Percentiles rank a stretch among this genome's conserved stretches.
Evolutionary conservation across 1,139 yeast species (phyloP).

Genomic region (Torulaspora pretoriensis): DNA sequence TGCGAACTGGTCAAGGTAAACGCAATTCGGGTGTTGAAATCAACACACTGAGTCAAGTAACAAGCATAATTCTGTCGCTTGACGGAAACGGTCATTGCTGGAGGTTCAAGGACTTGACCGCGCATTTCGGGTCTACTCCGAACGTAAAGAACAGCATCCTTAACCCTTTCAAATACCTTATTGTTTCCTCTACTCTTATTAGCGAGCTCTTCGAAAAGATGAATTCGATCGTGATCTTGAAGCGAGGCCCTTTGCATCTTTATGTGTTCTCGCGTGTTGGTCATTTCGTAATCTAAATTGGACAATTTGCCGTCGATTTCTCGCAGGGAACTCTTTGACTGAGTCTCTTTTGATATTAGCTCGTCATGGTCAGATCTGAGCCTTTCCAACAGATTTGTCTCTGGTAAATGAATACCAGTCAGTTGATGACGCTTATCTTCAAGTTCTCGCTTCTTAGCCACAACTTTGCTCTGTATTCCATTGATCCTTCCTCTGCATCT

Average conservation of each 20-base stretch:
- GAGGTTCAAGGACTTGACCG: slow-evolving; percentile 62
- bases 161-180: slow-evolving; percentile 32
- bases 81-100: slow-evolving; percentile 62
- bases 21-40: slow-evolving; percentile 52
- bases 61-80: slow-evolving; percentile 48
- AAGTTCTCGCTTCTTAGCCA: slow-evolving; percentile 28
- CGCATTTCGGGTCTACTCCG: slow-evolving; percentile 39
- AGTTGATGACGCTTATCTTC: slow-evolving; percentile 25
- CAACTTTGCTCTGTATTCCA: slow-evolving; percentile 26
- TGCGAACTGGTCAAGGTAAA: slow-evolving; percentile 45
- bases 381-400: slow-evolving; percentile 22
- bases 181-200: neutral
- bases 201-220: slow-evolving; percentile 39
- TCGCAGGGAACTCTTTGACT: slow-evolving; percentile 10
- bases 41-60: slow-evolving; percentile 56
- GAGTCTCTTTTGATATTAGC: slow-evolving; percentile 18
- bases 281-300: slow-evolving; percentile 20
- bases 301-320: slow-evolving; percentile 22
- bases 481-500: neutral
- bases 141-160: slow-evolving; percentile 42
- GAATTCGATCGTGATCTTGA: slow-evolving; percentile 50
- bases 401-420: slow-evolving; percentile 23
- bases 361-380: slow-evolving; percentile 17
- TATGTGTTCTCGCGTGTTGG: slow-evolving; percentile 19
- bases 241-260: slow-evolving; percentile 35